Conservation (phyloP, 2,329 filamentous ascomycete species). For the Cadophora gregata region DNA sequence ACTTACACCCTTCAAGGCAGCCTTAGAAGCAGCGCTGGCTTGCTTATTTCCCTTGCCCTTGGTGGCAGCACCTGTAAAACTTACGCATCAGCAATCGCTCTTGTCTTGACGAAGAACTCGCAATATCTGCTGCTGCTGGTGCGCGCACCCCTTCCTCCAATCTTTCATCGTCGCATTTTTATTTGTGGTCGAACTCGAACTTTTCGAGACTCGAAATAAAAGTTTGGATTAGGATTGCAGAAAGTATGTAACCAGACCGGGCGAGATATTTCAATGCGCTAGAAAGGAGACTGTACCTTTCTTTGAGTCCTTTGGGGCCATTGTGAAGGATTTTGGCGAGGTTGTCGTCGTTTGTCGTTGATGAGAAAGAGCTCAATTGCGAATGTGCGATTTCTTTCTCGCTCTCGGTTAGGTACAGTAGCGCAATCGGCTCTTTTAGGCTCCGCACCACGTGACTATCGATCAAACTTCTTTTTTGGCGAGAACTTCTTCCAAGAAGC, state of each 20-base stretch:
- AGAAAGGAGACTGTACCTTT: slow-evolving; percentile 45
- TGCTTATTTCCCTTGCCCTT: slow-evolving; percentile 75
- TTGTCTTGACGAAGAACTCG: slow-evolving; percentile 63
- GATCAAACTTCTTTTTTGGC: background rate
- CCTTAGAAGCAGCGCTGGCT: slow-evolving; percentile 93
- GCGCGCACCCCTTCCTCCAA: slow-evolving; percentile 39
- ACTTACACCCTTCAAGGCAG: slow-evolving; percentile 94
- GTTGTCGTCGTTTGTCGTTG: slow-evolving; percentile 32
- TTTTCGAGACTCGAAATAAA: slow-evolving; percentile 31
- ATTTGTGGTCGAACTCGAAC: slow-evolving; percentile 14
- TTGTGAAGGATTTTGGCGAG: slow-evolving; percentile 38
- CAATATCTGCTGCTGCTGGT: slow-evolving; percentile 76
- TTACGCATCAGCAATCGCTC: slow-evolving; percentile 75
- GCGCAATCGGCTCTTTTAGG: background rate
- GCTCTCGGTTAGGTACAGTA: slow-evolving; percentile 7
- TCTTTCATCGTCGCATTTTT: slow-evolving; percentile 29
- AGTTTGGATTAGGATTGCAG: slow-evolving; percentile 32
- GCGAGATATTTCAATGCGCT: slow-evolving; percentile 27
- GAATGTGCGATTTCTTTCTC: slow-evolving; percentile 21
- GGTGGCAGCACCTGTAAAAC: slow-evolving; percentile 59
- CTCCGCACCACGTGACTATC: background rate
- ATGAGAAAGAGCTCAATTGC: slow-evolving; percentile 20
- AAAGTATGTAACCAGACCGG: slow-evolving; percentile 28
- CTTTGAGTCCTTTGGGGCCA: slow-evolving; percentile 45
- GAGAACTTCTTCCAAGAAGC: background rate